Evolutionary conservation across 169 alveolate species (phyloP).

Genomic region (Eimeria praecox): DNA sequence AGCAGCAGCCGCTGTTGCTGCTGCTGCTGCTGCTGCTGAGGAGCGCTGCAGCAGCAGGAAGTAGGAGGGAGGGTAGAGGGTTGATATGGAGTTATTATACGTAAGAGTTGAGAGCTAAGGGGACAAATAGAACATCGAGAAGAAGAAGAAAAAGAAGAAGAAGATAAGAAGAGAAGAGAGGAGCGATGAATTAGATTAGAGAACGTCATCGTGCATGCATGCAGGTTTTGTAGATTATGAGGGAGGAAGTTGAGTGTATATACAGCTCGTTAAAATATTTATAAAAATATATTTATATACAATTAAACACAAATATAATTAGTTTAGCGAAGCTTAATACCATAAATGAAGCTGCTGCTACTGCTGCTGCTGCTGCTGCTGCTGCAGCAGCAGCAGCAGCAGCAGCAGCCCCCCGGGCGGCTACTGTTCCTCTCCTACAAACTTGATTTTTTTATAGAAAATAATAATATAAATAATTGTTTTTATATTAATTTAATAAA

Average conservation of each 20-base stretch:
- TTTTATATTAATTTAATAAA: too few species aligned
- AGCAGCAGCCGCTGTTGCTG: constrained; percentile 8
- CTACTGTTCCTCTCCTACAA: neutral
- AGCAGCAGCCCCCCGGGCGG: too few species aligned
- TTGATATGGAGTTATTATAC: neutral
- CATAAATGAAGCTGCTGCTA: too few species aligned
- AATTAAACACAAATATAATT: neutral
- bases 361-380: neutral
- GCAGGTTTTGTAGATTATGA: too few species aligned
- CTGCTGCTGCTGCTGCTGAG: constrained; percentile 22
- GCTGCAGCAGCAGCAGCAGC: neutral
- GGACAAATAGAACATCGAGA: too few species aligned
- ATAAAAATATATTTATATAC: constrained; percentile 3
- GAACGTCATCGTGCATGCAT: too few species aligned
- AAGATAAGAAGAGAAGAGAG: too few species aligned
- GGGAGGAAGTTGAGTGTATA: too few species aligned
- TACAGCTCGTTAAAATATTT: too few species aligned
- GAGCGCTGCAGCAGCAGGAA: neutral
- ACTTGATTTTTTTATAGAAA: neutral
- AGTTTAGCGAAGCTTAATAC: neutral
- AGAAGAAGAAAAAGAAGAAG: too few species aligned
- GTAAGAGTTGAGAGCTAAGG: neutral
- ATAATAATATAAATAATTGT: too few species aligned
- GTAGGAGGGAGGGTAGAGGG: neutral
- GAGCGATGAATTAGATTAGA: too few species aligned